Percentiles rank a stretch among this genome's conserved stretches.
Conservation (phyloP, 192 early-diverging fungal genomes). For the Coemansia sp. region DNA sequence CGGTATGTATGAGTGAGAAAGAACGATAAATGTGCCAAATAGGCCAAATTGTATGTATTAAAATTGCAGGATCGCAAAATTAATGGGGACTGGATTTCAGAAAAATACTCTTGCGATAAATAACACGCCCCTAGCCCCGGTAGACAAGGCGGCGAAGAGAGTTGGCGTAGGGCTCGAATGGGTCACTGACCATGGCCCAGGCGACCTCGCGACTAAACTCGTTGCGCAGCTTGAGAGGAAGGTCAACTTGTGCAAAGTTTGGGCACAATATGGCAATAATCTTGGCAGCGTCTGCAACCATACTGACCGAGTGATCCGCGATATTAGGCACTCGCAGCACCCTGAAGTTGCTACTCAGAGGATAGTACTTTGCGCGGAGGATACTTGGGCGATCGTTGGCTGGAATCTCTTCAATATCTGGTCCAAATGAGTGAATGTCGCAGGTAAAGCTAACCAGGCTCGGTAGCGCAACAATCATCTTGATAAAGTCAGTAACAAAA, state of each 20-base stretch:
- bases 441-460: background rate
- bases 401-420: background rate
- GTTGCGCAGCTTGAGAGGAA: background rate
- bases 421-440: background rate
- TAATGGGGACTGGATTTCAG: conserved; percentile 1
- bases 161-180: background rate
- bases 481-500: background rate
- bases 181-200: background rate
- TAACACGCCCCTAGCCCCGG: background rate
- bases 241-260: background rate
- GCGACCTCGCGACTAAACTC: background rate
- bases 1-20: background rate
- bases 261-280: background rate
- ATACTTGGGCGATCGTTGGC: background rate
- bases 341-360: background rate
- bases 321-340: background rate
- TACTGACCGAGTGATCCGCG: background rate
- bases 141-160: background rate
- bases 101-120: background rate
- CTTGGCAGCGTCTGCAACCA: background rate
- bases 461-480: background rate
- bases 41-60: background rate
- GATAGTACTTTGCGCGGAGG: background rate
- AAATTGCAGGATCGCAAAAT: background rate
- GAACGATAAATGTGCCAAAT: background rate